phyloP scores from a whole-genome alignment of 1,284 basidiomycete species.

The Moesziomyces antarcticus region DNA sequence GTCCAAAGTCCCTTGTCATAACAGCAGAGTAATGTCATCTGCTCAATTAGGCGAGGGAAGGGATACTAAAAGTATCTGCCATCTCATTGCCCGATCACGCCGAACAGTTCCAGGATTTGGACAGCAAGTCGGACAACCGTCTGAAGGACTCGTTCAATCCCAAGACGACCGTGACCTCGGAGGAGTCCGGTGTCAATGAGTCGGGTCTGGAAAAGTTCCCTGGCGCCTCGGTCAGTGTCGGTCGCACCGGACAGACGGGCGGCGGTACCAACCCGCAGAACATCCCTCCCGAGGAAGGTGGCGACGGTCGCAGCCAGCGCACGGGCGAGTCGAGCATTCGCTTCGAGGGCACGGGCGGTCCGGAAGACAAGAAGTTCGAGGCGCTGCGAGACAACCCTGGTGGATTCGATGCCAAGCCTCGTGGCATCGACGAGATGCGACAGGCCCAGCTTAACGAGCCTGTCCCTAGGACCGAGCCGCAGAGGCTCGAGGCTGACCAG shows the following conservation, averaged over 20 bases:
- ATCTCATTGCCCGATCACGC: too few relatives aligned
- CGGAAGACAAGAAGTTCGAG: conserved; percentile 56
- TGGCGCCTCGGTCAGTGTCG: conserved; percentile 48
- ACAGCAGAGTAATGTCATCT: too few relatives aligned
- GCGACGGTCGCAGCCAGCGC: conserved; percentile 42
- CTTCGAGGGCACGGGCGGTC: conserved; percentile 55
- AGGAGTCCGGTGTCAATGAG: conserved; percentile 57
- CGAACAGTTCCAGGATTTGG: conserved; percentile 37
- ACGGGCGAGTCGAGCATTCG: conserved; percentile 52
- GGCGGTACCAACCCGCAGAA: conserved; percentile 56
- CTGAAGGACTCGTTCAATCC: conserved; percentile 51
- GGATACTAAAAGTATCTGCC: neutral
- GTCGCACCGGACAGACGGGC: conserved; percentile 54
- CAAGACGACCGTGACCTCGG: conserved; percentile 48
- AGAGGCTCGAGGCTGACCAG: conserved; percentile 52
- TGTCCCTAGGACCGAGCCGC: conserved; percentile 50
- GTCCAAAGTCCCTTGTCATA: neutral
- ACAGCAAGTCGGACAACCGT: conserved; percentile 47
- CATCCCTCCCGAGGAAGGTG: conserved; percentile 59
- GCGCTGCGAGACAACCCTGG: conserved; percentile 50
- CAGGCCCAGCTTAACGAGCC: conserved; percentile 48
- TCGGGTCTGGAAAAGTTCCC: conserved; percentile 49
- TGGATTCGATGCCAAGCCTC: conserved; percentile 42
- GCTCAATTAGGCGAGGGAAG: too few relatives aligned
- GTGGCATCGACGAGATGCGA: conserved; percentile 44